Evolutionary conservation across 2,329 filamentous ascomycete genomes (phyloP), one percentile per base, ranked within the genome.

Genomic region (Cryphonectria nitschkei): DNA sequence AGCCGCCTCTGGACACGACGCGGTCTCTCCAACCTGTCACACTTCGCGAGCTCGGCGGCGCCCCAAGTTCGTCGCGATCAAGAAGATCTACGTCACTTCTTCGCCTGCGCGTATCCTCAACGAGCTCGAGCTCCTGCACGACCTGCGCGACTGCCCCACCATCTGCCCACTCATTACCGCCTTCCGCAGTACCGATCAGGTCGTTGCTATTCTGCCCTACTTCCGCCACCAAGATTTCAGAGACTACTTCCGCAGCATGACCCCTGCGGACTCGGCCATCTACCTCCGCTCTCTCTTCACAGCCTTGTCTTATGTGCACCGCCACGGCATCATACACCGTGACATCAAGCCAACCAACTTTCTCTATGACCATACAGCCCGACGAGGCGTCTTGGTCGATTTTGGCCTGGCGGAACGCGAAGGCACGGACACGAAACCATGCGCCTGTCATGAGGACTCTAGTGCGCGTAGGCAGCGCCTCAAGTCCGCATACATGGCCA

Each of bases 281-380:
- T 99, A 99, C 81, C 92, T 99, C 76, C 88, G 91, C 46, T 95
- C 93, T 61, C 87, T 99, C 5, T 96, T 99, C 79, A 92, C 90
- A 1, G 96, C 95, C 0, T 86, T 99, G 14, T 86, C 88, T 63
- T 92, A 93, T 56, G 95, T 98, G 5, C 96, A 99, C 80, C 87
- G 89, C 7, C 89, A 93, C 77, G 87, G 89, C 56, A 98, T 99
- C 72, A 88, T 99, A 29, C 96, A 99, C 79, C 90, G 95, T 74
- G 95, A 98, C 78, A 97, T 98, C 79, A 98, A 98, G 78, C 96
- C 96, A 7, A 99, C 97, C 32, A 98, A 98, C 78, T 98, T 98
- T 76, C 87, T 98, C 54, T 98, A 98, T 82, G 94, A 97, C 74
- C 93, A 93, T 0, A 84, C 89, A 14, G 89, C 90, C 60, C 89